phyloP scores from a whole-genome alignment of 352 stramenopile genomes.

The Globisporangium cederbergense region DNA sequence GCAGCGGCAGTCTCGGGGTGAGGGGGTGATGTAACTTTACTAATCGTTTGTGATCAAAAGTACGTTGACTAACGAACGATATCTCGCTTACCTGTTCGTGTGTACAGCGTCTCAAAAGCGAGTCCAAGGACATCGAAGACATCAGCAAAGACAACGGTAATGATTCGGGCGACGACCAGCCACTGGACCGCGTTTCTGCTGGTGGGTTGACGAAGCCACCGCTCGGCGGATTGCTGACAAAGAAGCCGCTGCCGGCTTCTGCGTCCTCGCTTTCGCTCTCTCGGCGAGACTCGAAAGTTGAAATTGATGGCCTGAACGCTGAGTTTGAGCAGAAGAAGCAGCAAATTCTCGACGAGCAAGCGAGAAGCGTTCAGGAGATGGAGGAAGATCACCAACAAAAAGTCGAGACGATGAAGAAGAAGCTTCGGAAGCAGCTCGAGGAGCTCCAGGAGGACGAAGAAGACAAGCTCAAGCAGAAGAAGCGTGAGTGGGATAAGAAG shows the following conservation, averaged over 20 bases:
- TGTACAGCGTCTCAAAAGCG: constrained; percentile 24
- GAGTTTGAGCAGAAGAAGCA: constrained; percentile 58
- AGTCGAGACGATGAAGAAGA: constrained; percentile 36
- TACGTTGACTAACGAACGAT: not conserved
- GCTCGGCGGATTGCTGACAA: constrained; percentile 39
- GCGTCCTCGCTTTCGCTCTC: constrained; percentile 16
- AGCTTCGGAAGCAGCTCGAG: constrained; percentile 42
- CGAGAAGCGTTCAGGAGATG: constrained; percentile 29
- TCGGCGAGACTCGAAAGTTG: constrained; percentile 34
- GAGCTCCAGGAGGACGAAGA: constrained; percentile 57
- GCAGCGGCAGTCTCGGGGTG: constrained; percentile 45
- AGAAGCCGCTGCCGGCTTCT: constrained; percentile 41
- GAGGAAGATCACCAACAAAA: constrained; percentile 36
- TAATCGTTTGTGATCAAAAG: not conserved
- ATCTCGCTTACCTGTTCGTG: not conserved
- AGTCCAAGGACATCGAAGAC: constrained; percentile 38
- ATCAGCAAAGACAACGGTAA: constrained; percentile 23
- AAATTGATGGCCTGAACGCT: constrained; percentile 25
- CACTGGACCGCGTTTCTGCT: constrained; percentile 4
- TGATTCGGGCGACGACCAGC: constrained; percentile 19
- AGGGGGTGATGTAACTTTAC: constrained; percentile 10
- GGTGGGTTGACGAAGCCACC: constrained; percentile 48
- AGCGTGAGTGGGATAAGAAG: constrained; percentile 65
- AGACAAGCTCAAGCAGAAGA: constrained; percentile 52
- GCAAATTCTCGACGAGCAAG: constrained; percentile 39